Evolutionary conservation across 257 asterid genomes (phyloP), one percentile per base, ranked within the genome.

Genomic region (Paulownia fortunei): DNA sequence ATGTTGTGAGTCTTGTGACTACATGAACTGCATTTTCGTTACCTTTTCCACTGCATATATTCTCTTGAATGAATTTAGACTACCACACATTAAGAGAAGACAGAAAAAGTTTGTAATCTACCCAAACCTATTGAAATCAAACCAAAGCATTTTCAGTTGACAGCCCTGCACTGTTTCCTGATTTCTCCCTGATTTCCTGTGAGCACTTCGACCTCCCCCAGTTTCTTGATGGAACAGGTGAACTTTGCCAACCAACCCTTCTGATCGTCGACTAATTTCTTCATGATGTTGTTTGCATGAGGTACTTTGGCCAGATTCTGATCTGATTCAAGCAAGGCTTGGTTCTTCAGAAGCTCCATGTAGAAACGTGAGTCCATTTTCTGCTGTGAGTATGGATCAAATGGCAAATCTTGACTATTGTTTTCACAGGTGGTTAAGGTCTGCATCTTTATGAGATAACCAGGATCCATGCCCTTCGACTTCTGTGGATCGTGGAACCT

Each of bases 281-380:
- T 62, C 90, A 91, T 89, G 0, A 81, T 9, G 1, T 1, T 69
- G n/a, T 72, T 63, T 3, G 86, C 75, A 7, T 77, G 52, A 3
- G 88, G 86, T 19, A 84, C 87, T 5, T 54, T 68, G 0, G 78
- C 90, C 80, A 89, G 65, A 5, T 73, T 77, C 21, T 80, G 85
- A 68, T 92, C 97, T 3, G 97, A 84, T 64, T 92, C 93, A 3
- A 92, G 56, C 83, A 92, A 49, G 0, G 91, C 88, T 72, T 64
- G 76, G 19, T 79, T 88, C 69, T 69, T 30, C 58, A 87, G 52
- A 3, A 89, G 84, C 76, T 87, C 89, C 77, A 73, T 84, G 82
- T 92, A 89, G 73, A 52, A 85, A 2, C 65, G 47, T 9, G 92
- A 77, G 80, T 92, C 97, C 93, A 89, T 84, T 61, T 80, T 77